Base-by-base conservation (phyloP, 768 basidiomycete species). In the Galerina marginata region DNA sequence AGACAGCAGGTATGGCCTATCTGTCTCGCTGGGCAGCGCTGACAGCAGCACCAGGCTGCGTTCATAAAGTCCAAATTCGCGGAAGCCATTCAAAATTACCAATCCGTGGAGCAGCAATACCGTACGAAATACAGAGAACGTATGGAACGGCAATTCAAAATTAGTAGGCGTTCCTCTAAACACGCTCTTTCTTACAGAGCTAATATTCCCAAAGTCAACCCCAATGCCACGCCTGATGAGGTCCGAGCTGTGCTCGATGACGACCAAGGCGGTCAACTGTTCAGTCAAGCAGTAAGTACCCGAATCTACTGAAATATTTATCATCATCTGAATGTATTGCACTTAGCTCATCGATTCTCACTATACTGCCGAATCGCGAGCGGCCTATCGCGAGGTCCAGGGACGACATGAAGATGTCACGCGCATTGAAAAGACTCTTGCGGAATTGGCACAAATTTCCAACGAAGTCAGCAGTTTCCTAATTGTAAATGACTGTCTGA, bases 381-480 rank as follows among this genome's bases (percentile, higher is more conserved):
- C 90, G 10, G 95, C 96, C 2, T 97, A 96, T 75, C 87, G 89
- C 54, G 96, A 99, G 72, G 96, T 98, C n/a, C 96, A 99, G 78
- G 92, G 91, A 68, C 90, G 96, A 61, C 95, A 99, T 70, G 91
- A 91, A 73, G 96, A 99, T 67, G 93, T 99, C 74, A 89, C 93
- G 75, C 90, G 91, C 69, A 99, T 99, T 68, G 96, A 98, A 75
- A 85, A 86, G 76, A 99, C 96, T 9, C 79, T 99, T 46, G 89
- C 87, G 12, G 94, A 99, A 76, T 86, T 99, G 45, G 96, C 95
- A 9, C 94, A 96, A 69, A 80, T 99, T 67, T 97, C 98, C 81
- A 95, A 95, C 72, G 96, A 99, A 71, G 93, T 94, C 56, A 46
- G 88, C 78, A 5, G 39, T 45, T 29, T 49, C 36, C 16, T 38